Evolutionary conservation across 1,284 basidiomycete genomes (phyloP), one percentile per base, ranked within the genome.

Genomic region (Tranzscheliella williamsii): DNA sequence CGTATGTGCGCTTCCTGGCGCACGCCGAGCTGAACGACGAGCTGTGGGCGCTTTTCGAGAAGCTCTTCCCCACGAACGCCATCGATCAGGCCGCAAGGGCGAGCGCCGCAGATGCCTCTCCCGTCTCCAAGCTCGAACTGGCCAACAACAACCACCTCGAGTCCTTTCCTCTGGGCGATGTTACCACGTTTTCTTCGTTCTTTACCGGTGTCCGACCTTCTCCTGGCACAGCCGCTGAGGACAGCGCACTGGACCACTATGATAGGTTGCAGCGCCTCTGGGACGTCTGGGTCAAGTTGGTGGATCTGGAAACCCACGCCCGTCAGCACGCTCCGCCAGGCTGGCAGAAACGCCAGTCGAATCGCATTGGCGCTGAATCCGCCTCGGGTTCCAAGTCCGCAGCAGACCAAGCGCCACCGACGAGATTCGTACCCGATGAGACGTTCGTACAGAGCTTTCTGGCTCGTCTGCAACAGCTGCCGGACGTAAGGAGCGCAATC

Each of bases 371-470:
- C n/a, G n/a, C n/a, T n/a, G n/a, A n/a, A n/a, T n/a, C 26, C 8
- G 30, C 16, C 24, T 13, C 16, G 12, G 11, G 32, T 12, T 8
- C 33, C 16, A n/a, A 18, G 9, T 20, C 20, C 13, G 23, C 16
- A 15, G 5, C 33, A 13, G 22, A 31, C n/a, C 17, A 5, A n/a
- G n/a, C n/a, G n/a, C n/a, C n/a, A n/a, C n/a, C n/a, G n/a, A n/a
- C 16, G 15, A 43, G 58, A 30, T 62, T 62, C 18, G 31, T 42
- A 12, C 57, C 57, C 6, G 57, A 61, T 23, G 51, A 51, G 5
- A 24, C 21, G 20, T 24, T 47, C 16, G 39, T 61, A 33, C n/a
- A 12, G 12, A 29, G 38, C 13, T 29, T 54, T 16, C 41, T 60
- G 22, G 29, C 13, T 5, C 26, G 39, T 11, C 15, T 50, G 5